Conservation (phyloP, 208 protist genomes). For the Sergeia podlipaevii region DNA sequence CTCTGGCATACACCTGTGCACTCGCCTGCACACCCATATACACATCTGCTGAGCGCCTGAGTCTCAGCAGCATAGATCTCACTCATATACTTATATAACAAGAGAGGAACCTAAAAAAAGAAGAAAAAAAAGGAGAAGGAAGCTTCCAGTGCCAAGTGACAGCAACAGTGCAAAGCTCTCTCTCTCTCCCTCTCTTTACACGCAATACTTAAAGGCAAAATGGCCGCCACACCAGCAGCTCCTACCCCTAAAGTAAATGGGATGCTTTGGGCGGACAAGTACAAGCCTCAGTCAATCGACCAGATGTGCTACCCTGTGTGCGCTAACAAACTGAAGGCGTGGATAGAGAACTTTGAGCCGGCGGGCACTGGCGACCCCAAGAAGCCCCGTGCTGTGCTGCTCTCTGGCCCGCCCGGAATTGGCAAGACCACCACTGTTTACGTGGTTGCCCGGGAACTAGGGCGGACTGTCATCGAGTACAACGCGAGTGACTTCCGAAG, state of each 20-base stretch:
- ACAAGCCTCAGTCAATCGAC: slow-evolving; percentile 81
- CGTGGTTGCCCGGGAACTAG: slow-evolving; percentile 83
- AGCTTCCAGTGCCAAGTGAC: too few relatives aligned
- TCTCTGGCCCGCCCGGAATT: slow-evolving; percentile 97
- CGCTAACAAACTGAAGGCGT: slow-evolving; percentile 88
- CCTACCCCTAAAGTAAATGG: not conserved
- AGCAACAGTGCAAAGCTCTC: too few relatives aligned
- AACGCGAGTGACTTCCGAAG: slow-evolving; percentile 99
- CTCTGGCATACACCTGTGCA: too few relatives aligned
- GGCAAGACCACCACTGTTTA: slow-evolving; percentile 98
- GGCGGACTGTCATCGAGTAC: slow-evolving; percentile 96
- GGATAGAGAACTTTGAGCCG: slow-evolving; percentile 88
- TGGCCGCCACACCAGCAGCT: slow-evolving; percentile 1
- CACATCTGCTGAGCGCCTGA: too few relatives aligned
- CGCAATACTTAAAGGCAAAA: too few relatives aligned
- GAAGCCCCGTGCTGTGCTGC: slow-evolving; percentile 73
- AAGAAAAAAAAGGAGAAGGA: too few relatives aligned
- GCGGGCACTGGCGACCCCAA: slow-evolving; percentile 39
- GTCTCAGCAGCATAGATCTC: too few relatives aligned
- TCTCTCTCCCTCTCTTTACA: too few relatives aligned
- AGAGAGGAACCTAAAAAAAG: too few relatives aligned
- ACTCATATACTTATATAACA: too few relatives aligned
- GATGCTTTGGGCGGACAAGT: slow-evolving; percentile 97
- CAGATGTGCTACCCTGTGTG: slow-evolving; percentile 93
- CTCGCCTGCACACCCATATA: not conserved